Conservation (phyloP, 352 stramenopile genomes). For the Globisporangium emineosum region DNA sequence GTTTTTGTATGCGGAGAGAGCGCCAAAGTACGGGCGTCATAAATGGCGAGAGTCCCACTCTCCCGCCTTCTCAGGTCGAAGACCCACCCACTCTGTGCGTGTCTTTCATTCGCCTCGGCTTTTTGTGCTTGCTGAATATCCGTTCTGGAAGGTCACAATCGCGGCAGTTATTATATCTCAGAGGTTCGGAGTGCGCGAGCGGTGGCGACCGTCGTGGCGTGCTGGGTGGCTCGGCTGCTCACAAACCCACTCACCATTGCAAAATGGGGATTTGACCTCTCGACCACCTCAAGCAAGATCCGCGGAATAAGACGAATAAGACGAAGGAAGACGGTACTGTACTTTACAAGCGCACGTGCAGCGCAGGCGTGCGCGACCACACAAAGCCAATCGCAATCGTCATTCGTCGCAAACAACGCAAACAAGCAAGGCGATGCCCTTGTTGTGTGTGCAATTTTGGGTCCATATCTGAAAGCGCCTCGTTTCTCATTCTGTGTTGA, state of each 20-base stretch:
- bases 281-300: conserved; percentile 8
- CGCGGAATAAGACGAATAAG: conserved; percentile 14
- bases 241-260: background rate
- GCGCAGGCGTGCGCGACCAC: background rate
- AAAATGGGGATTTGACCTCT: background rate
- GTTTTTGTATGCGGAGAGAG: background rate
- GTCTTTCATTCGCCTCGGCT: too few relatives aligned
- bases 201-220: conserved; percentile 6
- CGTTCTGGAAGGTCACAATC: background rate
- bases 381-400: background rate
- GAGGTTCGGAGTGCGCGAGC: background rate
- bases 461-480: background rate
- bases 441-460: too few relatives aligned
- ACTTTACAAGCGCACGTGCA: background rate
- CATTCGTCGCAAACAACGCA: background rate
- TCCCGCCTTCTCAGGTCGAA: background rate
- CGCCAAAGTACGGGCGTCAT: background rate
- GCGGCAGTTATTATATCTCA: background rate
- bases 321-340: background rate
- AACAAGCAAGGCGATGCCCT: background rate
- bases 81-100: background rate
- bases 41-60: background rate
- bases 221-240: conserved; percentile 6
- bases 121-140: background rate
- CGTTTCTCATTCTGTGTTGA: background rate